These are phyloP conservation scores for Epicoccum nigrum DNA, from an alignment of 2,329 filamentous ascomycete species.

Conservation along the genomic window DNA sequence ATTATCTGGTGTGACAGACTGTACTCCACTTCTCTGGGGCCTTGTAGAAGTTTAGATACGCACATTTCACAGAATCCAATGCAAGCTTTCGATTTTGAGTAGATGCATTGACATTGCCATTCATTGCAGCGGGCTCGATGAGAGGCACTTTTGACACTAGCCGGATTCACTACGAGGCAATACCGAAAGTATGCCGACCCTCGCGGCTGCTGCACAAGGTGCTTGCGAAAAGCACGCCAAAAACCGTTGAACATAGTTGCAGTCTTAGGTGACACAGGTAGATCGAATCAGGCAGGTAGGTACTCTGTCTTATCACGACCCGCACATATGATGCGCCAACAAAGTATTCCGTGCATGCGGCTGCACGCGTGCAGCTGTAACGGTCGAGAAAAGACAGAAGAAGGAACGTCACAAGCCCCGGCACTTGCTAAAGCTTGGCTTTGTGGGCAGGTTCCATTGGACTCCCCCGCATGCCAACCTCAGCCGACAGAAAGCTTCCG, in stretches of 20 bases:
- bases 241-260: too few relatives aligned
- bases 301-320: not conserved
- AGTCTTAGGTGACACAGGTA: not conserved
- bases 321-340: not conserved
- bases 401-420: slow-evolving; percentile 15
- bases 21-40: too few relatives aligned
- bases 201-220: not conserved
- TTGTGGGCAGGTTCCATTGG: slow-evolving; percentile 17
- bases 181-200: not conserved
- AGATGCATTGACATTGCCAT: too few relatives aligned
- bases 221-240: too few relatives aligned
- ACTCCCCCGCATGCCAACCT: slow-evolving; percentile 7
- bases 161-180: not conserved
- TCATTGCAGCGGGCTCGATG: too few relatives aligned
- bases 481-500: slow-evolving; percentile 8
- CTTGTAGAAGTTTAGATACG: too few relatives aligned
- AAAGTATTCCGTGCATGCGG: slow-evolving; percentile 3
- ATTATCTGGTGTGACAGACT: too few relatives aligned
- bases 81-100: too few relatives aligned
- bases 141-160: not conserved
- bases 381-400: slow-evolving; percentile 6
- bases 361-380: slow-evolving; percentile 5
- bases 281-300: slow-evolving; percentile 1
- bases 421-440: slow-evolving; percentile 25
- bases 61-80: too few relatives aligned